Evolutionary conservation across 73 alveolate species (phyloP), one percentile per base, ranked within the genome.

Genomic region (Stentor coeruleus): DNA sequence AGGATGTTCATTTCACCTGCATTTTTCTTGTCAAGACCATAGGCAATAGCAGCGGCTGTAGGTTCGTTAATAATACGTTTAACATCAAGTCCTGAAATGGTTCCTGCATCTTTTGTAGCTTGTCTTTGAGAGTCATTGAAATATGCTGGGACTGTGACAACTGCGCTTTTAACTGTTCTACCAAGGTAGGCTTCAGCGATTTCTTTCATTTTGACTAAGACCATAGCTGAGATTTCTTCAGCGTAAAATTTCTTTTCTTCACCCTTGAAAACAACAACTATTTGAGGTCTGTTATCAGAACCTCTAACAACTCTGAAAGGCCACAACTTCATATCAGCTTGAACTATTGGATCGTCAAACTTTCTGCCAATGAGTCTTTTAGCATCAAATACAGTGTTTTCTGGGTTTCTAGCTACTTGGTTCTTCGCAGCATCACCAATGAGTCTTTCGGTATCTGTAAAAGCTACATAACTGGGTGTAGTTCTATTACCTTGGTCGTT

Each of bases 401-500:
- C 83, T 49, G 99, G 99, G 84, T 95, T 97, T 87, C 97, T 91
- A 14, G 99, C 98, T 2, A 90, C 97, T 90, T 97, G 95, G 59
- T 87, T 90, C 93, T 93, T 95, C 33, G 99, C 99, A 35, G 98
- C 98, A 82, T 97, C 99, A 28, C 99, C 99, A 3, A 93, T 89
- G 41, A 91, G 93, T 74, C 99, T 88, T 85, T 96, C 99, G 2
- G 88, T 94, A 0, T 94, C 99, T 15, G 99, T 94, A 88, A 96
- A 96, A 39, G 98, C 99, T 59, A 96, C 99, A 79, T 94, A 94
- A 11, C 98, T 91, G 1, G 99, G 99, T 38, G 99, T 96, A 81
- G 98, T 96, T 79, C 98, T 95, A 92, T 96, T 95, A 36, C 99
- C 99, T 85, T 92, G 91, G 77, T 97, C 99, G 82, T 96, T 97